Evolutionary conservation across 2,329 filamentous ascomycete genomes (phyloP).

Genomic region (Esteya vermicola): DNA sequence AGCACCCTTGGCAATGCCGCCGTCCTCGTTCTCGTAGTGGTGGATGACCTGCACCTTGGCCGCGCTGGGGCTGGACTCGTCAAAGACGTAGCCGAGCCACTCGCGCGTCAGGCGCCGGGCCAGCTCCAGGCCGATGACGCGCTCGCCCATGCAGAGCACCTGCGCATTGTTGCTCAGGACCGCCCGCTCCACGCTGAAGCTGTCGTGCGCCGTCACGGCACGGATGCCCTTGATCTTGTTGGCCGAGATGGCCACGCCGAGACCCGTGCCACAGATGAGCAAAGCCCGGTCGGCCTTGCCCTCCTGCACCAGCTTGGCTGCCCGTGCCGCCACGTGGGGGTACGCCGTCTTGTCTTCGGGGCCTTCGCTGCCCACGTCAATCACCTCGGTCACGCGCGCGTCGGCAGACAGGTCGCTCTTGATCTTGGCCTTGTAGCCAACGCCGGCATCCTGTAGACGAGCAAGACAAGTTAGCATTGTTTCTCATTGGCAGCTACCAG

Average conservation of each 20-base stretch:
- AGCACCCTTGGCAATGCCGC: constrained; percentile 11
- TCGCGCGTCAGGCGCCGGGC: constrained; percentile 64
- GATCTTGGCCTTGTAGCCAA: constrained; percentile 65
- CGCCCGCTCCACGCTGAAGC: constrained; percentile 68
- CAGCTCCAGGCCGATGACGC: constrained; percentile 69
- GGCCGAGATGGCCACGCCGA: constrained; percentile 77
- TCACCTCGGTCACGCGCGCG: constrained; percentile 50
- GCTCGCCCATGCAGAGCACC: constrained; percentile 74
- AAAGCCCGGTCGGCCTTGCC: constrained; percentile 41
- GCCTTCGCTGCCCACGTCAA: constrained; percentile 59
- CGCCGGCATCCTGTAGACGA: constrained; percentile 36
- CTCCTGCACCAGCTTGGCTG: constrained; percentile 9
- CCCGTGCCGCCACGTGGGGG: constrained; percentile 44
- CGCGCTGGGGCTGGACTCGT: constrained; percentile 44
- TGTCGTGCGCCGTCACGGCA: constrained; percentile 82
- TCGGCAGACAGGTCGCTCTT: constrained; percentile 57
- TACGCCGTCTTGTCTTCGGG: constrained; percentile 65
- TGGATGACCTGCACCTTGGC: constrained; percentile 29
- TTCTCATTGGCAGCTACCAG: no score
- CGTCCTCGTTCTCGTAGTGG: constrained; percentile 16
- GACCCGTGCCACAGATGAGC: constrained; percentile 72
- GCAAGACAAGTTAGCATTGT: no score
- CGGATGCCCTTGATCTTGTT: constrained; percentile 77
- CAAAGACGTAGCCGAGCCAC: constrained; percentile 76
- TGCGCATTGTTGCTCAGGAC: constrained; percentile 78